Conservation (phyloP, 1,284 basidiomycete species). For the Puccinia coronata region DNA sequence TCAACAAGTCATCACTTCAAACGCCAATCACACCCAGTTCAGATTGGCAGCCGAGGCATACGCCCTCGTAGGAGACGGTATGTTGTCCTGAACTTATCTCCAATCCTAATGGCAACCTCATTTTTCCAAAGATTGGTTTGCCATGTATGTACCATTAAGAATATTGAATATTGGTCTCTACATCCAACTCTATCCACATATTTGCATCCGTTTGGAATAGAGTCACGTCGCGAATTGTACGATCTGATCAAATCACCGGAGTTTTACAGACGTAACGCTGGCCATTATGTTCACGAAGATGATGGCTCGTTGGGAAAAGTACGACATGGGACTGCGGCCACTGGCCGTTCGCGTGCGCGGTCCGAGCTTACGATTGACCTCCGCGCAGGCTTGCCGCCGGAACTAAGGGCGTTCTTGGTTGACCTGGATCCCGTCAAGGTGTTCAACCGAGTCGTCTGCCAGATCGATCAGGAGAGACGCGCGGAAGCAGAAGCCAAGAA, state of each 20-base stretch:
- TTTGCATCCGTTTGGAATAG: too few species aligned
- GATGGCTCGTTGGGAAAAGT: neutral
- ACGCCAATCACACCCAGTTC: slow-evolving; percentile 21
- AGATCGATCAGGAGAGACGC: slow-evolving; percentile 24
- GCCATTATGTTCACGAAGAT: neutral
- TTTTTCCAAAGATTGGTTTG: neutral
- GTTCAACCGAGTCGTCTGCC: slow-evolving; percentile 14
- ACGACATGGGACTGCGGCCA: neutral
- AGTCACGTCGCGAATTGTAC: slow-evolving; percentile 3
- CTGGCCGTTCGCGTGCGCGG: neutral
- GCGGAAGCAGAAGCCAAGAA: neutral
- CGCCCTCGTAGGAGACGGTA: slow-evolving; percentile 18
- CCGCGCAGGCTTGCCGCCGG: neutral
- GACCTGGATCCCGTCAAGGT: slow-evolving; percentile 11
- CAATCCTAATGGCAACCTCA: neutral
- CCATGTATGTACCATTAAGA: neutral
- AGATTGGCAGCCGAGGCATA: slow-evolving; percentile 24
- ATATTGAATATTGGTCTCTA: neutral
- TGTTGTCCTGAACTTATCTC: neutral
- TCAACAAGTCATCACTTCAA: neutral
- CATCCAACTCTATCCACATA: neutral
- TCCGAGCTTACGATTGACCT: slow-evolving; percentile 21
- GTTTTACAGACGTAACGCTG: neutral
- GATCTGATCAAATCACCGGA: slow-evolving; percentile 19
- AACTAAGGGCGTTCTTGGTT: neutral